phyloP scores from a whole-genome alignment of 164 flowering plant genomes.

The Platanus orientalis region DNA sequence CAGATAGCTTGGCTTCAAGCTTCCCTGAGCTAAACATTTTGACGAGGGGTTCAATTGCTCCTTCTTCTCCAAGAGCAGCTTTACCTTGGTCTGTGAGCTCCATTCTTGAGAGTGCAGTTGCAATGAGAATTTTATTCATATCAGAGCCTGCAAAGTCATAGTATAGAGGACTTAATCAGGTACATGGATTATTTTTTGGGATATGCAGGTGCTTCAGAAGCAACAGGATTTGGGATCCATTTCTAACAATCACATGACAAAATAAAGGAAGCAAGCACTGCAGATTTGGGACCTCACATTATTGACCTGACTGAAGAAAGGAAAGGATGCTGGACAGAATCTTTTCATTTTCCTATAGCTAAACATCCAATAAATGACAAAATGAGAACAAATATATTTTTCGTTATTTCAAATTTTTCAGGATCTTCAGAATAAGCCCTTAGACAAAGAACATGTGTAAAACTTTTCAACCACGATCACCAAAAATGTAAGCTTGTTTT shows the following conservation, averaged over 20 bases:
- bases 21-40: slow-evolving; percentile 68
- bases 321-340: background rate
- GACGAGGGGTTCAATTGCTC: slow-evolving; percentile 71
- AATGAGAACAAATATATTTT: background rate
- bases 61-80: slow-evolving; percentile 63
- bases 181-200: no score
- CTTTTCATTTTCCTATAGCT: background rate
- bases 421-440: background rate
- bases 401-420: background rate
- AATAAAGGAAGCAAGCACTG: background rate
- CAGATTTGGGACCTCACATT: background rate
- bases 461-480: no score
- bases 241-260: background rate
- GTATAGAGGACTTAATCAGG: background rate
- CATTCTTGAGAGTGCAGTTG: slow-evolving; percentile 79
- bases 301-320: background rate
- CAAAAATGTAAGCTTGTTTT: no score
- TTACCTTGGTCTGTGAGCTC: slow-evolving; percentile 66
- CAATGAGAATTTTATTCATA: slow-evolving; percentile 86
- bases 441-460: no score
- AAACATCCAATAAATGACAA: background rate
- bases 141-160: slow-evolving; percentile 60
- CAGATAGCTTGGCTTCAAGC: slow-evolving; percentile 77
- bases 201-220: background rate
- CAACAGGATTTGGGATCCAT: background rate